A percentile compares a stretch with the other conserved stretches of the same genome.
Conservation (phyloP, 192 early-diverging fungal genomes). For the Backusella tarrabulga region DNA sequence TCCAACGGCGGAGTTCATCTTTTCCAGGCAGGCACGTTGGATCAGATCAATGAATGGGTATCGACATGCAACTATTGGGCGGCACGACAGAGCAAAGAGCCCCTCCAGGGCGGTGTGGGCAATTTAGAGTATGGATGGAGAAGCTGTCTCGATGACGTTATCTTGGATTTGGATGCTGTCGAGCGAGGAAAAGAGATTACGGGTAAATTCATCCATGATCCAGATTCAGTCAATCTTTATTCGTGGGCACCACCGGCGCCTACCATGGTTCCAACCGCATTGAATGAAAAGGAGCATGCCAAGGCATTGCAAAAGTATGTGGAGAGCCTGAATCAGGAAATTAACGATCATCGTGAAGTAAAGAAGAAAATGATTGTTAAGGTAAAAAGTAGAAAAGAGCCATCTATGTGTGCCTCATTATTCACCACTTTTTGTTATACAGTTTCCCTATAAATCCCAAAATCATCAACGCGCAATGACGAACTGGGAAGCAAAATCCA, state of each 20-base stretch:
- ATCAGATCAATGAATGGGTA: slow-evolving; percentile 82
- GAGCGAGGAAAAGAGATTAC: slow-evolving; percentile 21
- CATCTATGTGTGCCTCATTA: too few relatives aligned
- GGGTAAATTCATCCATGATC: slow-evolving; percentile 18
- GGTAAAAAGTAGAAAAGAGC: slow-evolving; percentile 7
- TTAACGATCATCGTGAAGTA: slow-evolving; percentile 66
- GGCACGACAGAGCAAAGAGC: slow-evolving; percentile 86
- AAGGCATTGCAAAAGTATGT: slow-evolving; percentile 61
- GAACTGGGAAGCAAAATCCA: slow-evolving; percentile 81
- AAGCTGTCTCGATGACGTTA: slow-evolving; percentile 40
- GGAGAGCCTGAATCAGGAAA: slow-evolving; percentile 59
- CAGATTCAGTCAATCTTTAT: slow-evolving; percentile 35
- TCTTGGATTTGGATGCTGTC: slow-evolving; percentile 24
- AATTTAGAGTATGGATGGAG: slow-evolving; percentile 97
- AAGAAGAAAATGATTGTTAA: slow-evolving; percentile 45
- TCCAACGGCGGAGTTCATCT: slow-evolving; percentile 80
- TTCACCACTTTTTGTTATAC: slow-evolving; percentile 3
- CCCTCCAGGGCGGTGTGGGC: slow-evolving; percentile 81
- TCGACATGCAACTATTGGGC: slow-evolving; percentile 94
- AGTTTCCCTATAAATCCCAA: slow-evolving; percentile 62
- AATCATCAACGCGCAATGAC: slow-evolving; percentile 64
- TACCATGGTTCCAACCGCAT: slow-evolving; percentile 38
- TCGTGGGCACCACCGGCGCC: slow-evolving; percentile 52
- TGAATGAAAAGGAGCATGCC: slow-evolving; percentile 52
- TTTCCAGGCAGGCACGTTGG: slow-evolving; percentile 76